Conservation (phyloP, 2,329 filamentous ascomycete genomes). For the Hawksworthiomyces lignivorus region DNA sequence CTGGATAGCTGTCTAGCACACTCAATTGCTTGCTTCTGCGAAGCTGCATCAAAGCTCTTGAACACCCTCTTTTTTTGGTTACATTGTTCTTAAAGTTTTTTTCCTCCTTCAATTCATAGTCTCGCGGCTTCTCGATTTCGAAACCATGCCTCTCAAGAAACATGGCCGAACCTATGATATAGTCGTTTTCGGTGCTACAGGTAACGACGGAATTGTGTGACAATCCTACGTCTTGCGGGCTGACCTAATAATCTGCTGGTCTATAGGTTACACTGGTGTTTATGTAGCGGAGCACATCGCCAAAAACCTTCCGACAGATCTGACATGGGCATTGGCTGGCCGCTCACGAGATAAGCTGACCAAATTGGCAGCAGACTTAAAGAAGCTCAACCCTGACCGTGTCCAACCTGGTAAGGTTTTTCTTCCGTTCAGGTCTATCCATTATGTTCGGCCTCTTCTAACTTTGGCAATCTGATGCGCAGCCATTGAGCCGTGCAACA, state of each 20-base stretch:
- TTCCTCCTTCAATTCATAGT: no score
- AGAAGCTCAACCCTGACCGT: slow-evolving; percentile 60
- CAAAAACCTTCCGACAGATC: slow-evolving; percentile 59
- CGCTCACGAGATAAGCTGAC: slow-evolving; percentile 72
- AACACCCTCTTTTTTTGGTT: no score
- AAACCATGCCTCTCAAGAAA: slow-evolving; percentile 18
- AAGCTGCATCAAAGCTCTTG: no score
- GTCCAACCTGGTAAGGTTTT: slow-evolving; percentile 51
- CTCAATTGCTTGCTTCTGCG: no score
- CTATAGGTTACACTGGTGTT: slow-evolving; percentile 74
- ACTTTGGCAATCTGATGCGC: not conserved
- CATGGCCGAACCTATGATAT: slow-evolving; percentile 50
- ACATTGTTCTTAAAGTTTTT: no score
- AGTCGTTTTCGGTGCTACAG: slow-evolving; percentile 50
- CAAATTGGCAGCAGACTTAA: slow-evolving; percentile 58
- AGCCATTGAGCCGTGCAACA: slow-evolving; percentile 46
- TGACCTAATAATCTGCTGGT: not conserved
- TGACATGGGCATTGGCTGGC: slow-evolving; percentile 85
- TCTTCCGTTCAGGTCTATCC: no score
- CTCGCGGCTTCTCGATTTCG: not conserved
- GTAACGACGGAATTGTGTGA: slow-evolving; percentile 29
- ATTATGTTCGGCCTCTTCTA: not conserved
- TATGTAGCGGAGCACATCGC: slow-evolving; percentile 69
- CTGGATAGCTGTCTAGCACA: no score
- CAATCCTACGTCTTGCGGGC: no score